Evolutionary conservation across 495 filamentous ascomycete genomes (phyloP), one percentile per base, ranked within the genome.

Genomic region (Hypomontagnella monticulosa): DNA sequence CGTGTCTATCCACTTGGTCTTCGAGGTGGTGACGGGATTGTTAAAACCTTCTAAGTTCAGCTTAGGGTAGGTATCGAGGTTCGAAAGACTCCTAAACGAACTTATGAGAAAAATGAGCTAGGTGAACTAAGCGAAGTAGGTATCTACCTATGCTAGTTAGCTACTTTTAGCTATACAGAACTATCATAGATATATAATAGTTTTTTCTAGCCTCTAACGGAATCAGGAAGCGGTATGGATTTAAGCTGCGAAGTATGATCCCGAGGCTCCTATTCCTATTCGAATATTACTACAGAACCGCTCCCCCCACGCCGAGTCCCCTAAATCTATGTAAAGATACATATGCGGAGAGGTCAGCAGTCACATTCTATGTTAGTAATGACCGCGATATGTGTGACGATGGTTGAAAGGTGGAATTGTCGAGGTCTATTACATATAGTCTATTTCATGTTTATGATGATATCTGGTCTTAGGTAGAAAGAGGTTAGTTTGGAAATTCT

Each of bases 401-500:
- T 27, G 6, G 23, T 27, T 27, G 6, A 27, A 27, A 3, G 23
- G 23, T n/a, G 23, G 23, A 27, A 27, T 3, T 27, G 23, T 27
- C 6, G 23, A 27, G 3, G 3, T 52, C 16, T 23, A 59, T 59
- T 50, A 59, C n/a, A n/a, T n/a, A n/a, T n/a, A n/a, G n/a, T n/a
- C n/a, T n/a, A n/a, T n/a, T 41, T 51, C 36, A 40, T 42, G 34
- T 34, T 33, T 33, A 40, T 36, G 23, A 19, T n/a, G 27, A 56
- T 56, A 50, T 51, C 34, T 33, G 34, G 54, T 48, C 15, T 48
- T 33, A 43, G 9, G 20, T 63, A 36, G 8, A 48, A 59, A 42
- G 23, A 42, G 54, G 61, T 43, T 65, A 65, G 61, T 65, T 48
- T 58, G 8, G 54, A 59, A 65, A 48, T 65, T 47, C 47, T 59